phyloP scores from a whole-genome alignment of 441 rosid species.

The Geranium incanum region DNA sequence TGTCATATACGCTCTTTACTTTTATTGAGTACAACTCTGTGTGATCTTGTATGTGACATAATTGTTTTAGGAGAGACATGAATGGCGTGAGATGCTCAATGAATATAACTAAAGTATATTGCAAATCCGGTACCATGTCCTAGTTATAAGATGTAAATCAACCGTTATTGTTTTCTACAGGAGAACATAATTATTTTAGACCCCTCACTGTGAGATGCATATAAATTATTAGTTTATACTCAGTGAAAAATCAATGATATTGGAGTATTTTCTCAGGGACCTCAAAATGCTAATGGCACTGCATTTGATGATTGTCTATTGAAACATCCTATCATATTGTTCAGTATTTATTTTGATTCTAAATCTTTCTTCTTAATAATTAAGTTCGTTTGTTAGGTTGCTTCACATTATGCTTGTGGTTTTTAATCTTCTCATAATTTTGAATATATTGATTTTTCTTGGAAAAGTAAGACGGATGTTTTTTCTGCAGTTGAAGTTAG shows the following conservation, averaged over 20 bases:
- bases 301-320: neutral
- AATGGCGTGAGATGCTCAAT: neutral
- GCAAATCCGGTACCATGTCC: neutral
- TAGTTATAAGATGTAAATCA: neutral
- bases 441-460: neutral
- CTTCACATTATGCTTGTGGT: neutral
- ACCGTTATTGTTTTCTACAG: no score
- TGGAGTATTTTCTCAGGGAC: neutral
- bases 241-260: neutral
- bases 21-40: neutral
- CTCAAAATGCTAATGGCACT: neutral
- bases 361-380: neutral
- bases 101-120: neutral
- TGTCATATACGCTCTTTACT: neutral
- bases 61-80: neutral
- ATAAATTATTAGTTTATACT: neutral
- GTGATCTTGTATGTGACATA: neutral
- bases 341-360: neutral
- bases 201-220: neutral
- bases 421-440: conserved; percentile 6
- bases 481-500: conserved; percentile 62
- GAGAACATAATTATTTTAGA: neutral
- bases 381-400: neutral
- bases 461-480: conserved; percentile 11
- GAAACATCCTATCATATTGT: conserved; percentile 1